These are phyloP conservation scores for Symbiotaphrina buchneri DNA, from an alignment of 495 filamentous ascomycete species.

Conservation along the genomic window DNA sequence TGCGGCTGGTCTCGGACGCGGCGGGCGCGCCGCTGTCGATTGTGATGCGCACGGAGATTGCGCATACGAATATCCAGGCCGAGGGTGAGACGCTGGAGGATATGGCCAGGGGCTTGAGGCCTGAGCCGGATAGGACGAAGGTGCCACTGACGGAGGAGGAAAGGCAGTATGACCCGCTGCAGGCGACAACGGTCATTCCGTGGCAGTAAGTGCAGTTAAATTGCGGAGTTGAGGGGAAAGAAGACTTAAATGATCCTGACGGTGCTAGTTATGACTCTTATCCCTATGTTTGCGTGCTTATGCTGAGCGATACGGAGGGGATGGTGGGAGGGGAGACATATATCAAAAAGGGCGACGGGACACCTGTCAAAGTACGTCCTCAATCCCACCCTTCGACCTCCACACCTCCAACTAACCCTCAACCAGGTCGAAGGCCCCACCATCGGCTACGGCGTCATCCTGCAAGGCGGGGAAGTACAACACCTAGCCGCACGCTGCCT, in stretches of 20 bases:
- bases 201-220: too few relatives aligned
- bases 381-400: too few relatives aligned
- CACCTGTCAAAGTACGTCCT: conserved; percentile 43
- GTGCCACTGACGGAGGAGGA: conserved; percentile 21
- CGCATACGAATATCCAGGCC: conserved; percentile 39
- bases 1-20: conserved; percentile 41
- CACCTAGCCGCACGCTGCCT: conserved; percentile 44
- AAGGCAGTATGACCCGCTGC: conserved; percentile 14
- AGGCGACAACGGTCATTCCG: conserved; percentile 41
- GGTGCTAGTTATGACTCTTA: conserved; percentile 55
- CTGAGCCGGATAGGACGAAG: conserved; percentile 16
- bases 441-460: too few relatives aligned
- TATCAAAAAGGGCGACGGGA: conserved; percentile 32
- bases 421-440: too few relatives aligned
- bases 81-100: conserved; percentile 8
- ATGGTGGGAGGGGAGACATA: conserved; percentile 60
- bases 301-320: conserved; percentile 45
- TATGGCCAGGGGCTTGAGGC: conserved; percentile 7
- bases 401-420: too few relatives aligned
- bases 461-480: conserved; percentile 52
- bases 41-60: conserved; percentile 52
- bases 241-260: too few relatives aligned
- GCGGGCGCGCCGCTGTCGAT: conserved; percentile 52
- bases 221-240: too few relatives aligned
- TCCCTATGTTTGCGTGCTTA: conserved; percentile 55